Evolutionary conservation across 306 rosid genomes (phyloP).

Genomic region (Hylodesmum podocarpum): DNA sequence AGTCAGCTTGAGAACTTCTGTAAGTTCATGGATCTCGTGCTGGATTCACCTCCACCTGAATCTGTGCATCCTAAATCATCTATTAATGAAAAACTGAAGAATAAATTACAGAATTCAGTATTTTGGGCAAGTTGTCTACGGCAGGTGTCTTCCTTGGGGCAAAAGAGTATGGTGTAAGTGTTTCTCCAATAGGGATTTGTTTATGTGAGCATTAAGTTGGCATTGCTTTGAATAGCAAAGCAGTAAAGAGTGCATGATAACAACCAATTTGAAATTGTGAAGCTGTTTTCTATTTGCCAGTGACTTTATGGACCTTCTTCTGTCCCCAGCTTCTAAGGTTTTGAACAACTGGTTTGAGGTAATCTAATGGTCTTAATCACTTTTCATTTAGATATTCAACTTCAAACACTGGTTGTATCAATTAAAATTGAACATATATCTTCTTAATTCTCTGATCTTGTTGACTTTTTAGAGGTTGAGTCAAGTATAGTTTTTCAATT

Average conservation of each 20-base stretch:
- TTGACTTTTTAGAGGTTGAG: not conserved
- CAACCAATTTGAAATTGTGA: slow-evolving; percentile 27
- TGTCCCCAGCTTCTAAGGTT: slow-evolving; percentile 90
- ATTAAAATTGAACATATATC: slow-evolving; percentile 6
- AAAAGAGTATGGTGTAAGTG: slow-evolving; percentile 86
- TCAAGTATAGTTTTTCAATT: not conserved
- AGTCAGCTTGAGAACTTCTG: slow-evolving; percentile 78
- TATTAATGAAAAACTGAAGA: slow-evolving; percentile 61
- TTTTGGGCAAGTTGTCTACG: slow-evolving; percentile 76
- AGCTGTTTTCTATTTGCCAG: slow-evolving; percentile 51
- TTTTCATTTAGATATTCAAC: slow-evolving; percentile 19
- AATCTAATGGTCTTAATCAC: slow-evolving; percentile 23
- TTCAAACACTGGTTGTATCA: not conserved
- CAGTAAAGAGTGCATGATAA: not conserved
- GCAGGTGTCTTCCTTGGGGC: slow-evolving; percentile 68
- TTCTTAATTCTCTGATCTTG: not conserved
- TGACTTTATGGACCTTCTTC: slow-evolving; percentile 80
- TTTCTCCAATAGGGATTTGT: slow-evolving; percentile 19
- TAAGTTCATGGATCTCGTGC: slow-evolving; percentile 77
- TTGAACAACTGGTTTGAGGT: slow-evolving; percentile 98
- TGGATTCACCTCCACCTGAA: slow-evolving; percentile 91
- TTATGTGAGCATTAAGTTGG: slow-evolving; percentile 17
- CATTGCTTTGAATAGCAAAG: not conserved
- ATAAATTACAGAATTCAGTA: slow-evolving; percentile 68
- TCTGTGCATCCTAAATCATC: slow-evolving; percentile 51